phyloP scores from a whole-genome alignment of 2,329 filamentous ascomycete genomes.

The Chaetomium sp. region DNA sequence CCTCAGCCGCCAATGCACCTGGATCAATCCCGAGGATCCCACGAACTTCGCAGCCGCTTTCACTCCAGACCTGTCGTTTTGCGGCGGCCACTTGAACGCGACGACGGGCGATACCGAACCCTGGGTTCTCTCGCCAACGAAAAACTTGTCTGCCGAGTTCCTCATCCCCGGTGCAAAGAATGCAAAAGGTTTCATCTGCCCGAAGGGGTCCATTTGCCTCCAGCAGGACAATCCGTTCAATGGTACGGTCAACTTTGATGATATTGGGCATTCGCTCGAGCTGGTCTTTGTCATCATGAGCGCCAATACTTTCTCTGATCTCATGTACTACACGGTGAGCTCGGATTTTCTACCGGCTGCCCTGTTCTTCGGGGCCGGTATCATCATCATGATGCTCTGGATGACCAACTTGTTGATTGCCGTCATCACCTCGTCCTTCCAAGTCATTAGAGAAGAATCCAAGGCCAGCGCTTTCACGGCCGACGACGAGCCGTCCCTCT shows the following conservation, averaged over 20 bases:
- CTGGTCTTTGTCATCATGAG: slow-evolving; percentile 98
- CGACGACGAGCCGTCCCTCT: slow-evolving; percentile 54
- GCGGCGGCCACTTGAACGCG: slow-evolving; percentile 76
- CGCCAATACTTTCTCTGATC: slow-evolving; percentile 91
- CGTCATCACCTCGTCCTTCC: slow-evolving; percentile 97
- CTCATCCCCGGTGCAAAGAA: slow-evolving; percentile 53
- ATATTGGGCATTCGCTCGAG: slow-evolving; percentile 88
- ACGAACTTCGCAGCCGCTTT: slow-evolving; percentile 58
- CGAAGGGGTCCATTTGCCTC: slow-evolving; percentile 78
- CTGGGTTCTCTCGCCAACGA: slow-evolving; percentile 60
- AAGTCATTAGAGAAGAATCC: slow-evolving; percentile 96
- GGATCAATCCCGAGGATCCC: slow-evolving; percentile 66
- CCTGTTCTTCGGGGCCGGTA: slow-evolving; percentile 71
- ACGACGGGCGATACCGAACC: slow-evolving; percentile 59
- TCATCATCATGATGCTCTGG: slow-evolving; percentile 95
- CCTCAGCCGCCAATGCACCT: slow-evolving; percentile 74
- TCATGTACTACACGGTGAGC: slow-evolving; percentile 91
- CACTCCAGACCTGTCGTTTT: slow-evolving; percentile 72
- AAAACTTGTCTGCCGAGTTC: slow-evolving; percentile 38
- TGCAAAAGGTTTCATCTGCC: slow-evolving; percentile 87
- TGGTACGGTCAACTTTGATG: slow-evolving; percentile 90
- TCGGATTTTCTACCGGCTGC: slow-evolving; percentile 88
- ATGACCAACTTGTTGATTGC: slow-evolving; percentile 92
- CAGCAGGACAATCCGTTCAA: slow-evolving; percentile 78
- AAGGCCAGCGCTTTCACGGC: slow-evolving; percentile 90